A percentile compares a stretch with the other conserved stretches of the same genome.
phyloP scores from a whole-genome alignment of 2,329 filamentous ascomycete genomes.

The Diaporthe citri region DNA sequence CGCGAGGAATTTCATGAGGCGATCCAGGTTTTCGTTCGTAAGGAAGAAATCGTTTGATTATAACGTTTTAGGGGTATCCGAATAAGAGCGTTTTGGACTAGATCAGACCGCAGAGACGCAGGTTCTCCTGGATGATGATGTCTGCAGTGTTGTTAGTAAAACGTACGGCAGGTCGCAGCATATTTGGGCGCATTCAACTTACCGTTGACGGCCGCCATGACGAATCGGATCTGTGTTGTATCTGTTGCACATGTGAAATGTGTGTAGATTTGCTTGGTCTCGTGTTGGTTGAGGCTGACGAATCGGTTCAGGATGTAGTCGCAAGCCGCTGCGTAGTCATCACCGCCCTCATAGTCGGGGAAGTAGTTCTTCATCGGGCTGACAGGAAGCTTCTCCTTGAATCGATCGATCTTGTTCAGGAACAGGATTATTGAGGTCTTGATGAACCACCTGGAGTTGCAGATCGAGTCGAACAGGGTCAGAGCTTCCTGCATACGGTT shows the following conservation, averaged over 20 bases:
- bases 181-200: conserved; percentile 51
- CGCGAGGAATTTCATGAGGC: conserved; percentile 39
- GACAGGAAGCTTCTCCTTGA: conserved; percentile 86
- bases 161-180: background rate
- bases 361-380: conserved; percentile 92
- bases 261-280: conserved; percentile 99
- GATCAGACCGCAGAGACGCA: conserved; percentile 96
- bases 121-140: conserved; percentile 99
- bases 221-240: conserved; percentile 98
- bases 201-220: conserved; percentile 99
- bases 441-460: conserved; percentile 91
- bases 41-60: conserved; percentile 42
- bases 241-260: conserved; percentile 99
- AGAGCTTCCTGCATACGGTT: conserved; percentile 94
- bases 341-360: conserved; percentile 92
- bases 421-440: conserved; percentile 91
- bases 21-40: conserved; percentile 40
- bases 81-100: conserved; percentile 53
- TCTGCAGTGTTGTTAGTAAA: conserved; percentile 71
- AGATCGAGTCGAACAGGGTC: conserved; percentile 88
- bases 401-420: conserved; percentile 91
- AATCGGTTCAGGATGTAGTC: conserved; percentile 99
- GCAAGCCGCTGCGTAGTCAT: conserved; percentile 95
- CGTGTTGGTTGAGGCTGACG: conserved; percentile 97
- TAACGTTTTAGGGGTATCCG: conserved; percentile 42